Evolutionary conservation across 2,329 filamentous ascomycete species (phyloP).

Genomic region (Orbilia javanica): DNA sequence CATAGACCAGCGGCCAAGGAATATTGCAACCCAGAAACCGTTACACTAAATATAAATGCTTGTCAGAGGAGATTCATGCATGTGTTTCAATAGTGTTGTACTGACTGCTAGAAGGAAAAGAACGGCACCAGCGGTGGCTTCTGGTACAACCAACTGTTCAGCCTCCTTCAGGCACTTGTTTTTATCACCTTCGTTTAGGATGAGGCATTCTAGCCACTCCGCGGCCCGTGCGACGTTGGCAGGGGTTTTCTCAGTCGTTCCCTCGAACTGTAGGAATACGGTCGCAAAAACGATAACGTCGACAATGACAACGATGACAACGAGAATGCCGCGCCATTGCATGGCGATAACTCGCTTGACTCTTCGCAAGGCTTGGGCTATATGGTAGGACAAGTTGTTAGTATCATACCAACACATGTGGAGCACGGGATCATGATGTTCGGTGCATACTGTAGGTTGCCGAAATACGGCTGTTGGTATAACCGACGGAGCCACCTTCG

Average conservation of each 20-base stretch:
- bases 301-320: constrained; percentile 88
- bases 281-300: constrained; percentile 96
- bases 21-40: constrained; percentile 84
- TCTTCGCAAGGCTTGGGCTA: constrained; percentile 87
- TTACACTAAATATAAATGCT: constrained; percentile 72
- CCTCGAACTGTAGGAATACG: constrained; percentile 84
- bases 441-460: constrained; percentile 64
- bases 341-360: constrained; percentile 87
- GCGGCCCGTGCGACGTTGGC: constrained; percentile 71
- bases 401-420: background rate
- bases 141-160: constrained; percentile 75
- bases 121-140: constrained; percentile 83
- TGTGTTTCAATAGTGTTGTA: constrained; percentile 59
- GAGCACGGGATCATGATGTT: constrained; percentile 3
- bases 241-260: constrained; percentile 76
- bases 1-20: constrained; percentile 88
- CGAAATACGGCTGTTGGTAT: constrained; percentile 75
- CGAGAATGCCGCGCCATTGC: constrained; percentile 92
- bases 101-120: constrained; percentile 83
- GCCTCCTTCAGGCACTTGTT: constrained; percentile 75
- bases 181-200: constrained; percentile 72
- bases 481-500: constrained; percentile 80
- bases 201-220: constrained; percentile 81
- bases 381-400: constrained; percentile 69
- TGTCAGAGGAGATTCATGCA: constrained; percentile 43